Evolutionary conservation across 208 protist species (phyloP).

Genomic region (Angomonas deanei): DNA sequence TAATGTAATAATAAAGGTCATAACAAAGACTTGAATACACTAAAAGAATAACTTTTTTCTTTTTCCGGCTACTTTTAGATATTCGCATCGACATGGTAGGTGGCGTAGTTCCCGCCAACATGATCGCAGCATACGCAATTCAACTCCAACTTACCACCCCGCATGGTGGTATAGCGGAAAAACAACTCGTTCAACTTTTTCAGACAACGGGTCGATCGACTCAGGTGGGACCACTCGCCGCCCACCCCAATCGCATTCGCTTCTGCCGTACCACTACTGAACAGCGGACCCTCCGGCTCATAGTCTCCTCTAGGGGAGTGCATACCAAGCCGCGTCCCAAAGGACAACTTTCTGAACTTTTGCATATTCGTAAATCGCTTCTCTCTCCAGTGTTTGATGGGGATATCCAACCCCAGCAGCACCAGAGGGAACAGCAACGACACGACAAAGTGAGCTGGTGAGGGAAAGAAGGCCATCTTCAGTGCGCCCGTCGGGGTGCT

Average conservation of each 20-base stretch:
- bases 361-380: slow-evolving; percentile 81
- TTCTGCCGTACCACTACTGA: slow-evolving; percentile 11
- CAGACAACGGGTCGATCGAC: slow-evolving; percentile 12
- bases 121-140: slow-evolving; percentile 91
- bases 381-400: slow-evolving; percentile 80
- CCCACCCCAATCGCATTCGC: slow-evolving; percentile 8
- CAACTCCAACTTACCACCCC: slow-evolving; percentile 66
- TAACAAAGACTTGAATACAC: neutral
- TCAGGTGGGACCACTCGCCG: neutral
- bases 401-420: slow-evolving; percentile 64
- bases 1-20: neutral
- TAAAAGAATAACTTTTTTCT: neutral
- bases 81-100: slow-evolving; percentile 53
- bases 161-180: slow-evolving; percentile 76
- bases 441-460: slow-evolving; percentile 48
- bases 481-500: slow-evolving; percentile 26
- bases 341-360: slow-evolving; percentile 82
- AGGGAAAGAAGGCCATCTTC: slow-evolving; percentile 50
- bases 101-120: slow-evolving; percentile 82
- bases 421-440: slow-evolving; percentile 63
- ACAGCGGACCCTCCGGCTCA: slow-evolving; percentile 68
- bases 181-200: slow-evolving; percentile 65
- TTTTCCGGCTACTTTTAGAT: slow-evolving; percentile 6
- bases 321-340: slow-evolving; percentile 89
- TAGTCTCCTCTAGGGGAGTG: slow-evolving; percentile 89